Evolutionary conservation across 306 rosid species (phyloP), one percentile per base, ranked within the genome.

Genomic region (Medicago lupulina): DNA sequence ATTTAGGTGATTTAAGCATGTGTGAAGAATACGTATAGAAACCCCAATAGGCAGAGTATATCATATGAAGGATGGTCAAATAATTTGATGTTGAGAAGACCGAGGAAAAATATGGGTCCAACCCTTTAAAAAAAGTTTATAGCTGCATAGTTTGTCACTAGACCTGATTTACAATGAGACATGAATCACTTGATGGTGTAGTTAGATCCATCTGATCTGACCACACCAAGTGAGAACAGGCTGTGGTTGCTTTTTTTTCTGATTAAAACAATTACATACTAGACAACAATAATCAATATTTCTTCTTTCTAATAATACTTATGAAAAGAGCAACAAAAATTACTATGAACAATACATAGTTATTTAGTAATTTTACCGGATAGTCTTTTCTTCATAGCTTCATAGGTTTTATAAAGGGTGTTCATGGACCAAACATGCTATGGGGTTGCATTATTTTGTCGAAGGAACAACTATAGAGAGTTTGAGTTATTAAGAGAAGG

Each of bases 401-500:
- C 44, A 15, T 11, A 39, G 25, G 21, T 58, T 77, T 58, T 41
- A 11, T 13, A 28, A 28, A 67, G 46, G 16, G 70, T 17, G 31
- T 43, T 34, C 40, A 18, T 44, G 44, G 68, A 15, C 57, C 50
- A 58, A 36, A 51, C 69, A 41, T 31, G 28, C 38, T 57, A 57
- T 55, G 34, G 50, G 21, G 66, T 47, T 68, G 81, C 21, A 17
- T 25, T 59, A 46, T 51, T 55, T 8, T 53, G 12, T 21, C 67
- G 66, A 39, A 53, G 17, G 57, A 40, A 47, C 41, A 21, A 50
- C 73, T 18, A 31, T 44, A 31, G n/a, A 66, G 59, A 43, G 50
- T 53, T 67, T 57, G 44, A 25, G 25, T 41, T 55, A 77, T 67
- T 16, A 67, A 50, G 14, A 41, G 77, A 73, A 58, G 55, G 77